Base-by-base conservation (phyloP, 257 asterid genomes). In the Plantago major region DNA sequence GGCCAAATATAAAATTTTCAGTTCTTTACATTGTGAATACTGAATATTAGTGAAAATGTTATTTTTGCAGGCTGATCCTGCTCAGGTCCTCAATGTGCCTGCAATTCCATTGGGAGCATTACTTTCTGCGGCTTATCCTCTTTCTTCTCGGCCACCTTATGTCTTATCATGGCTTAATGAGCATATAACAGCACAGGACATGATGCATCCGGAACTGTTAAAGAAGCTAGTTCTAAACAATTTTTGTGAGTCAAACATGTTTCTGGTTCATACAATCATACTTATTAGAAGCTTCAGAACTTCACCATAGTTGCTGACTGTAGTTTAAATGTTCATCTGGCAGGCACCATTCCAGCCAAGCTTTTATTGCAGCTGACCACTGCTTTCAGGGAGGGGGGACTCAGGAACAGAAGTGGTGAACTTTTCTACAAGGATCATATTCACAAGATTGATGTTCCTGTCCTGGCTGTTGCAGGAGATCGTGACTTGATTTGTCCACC, bases 151-250 rank as follows among this genome's bases (percentile, higher is more conserved):
- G 37, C 97, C 97, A 5, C 97, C 97, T 69, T 93, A 78, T 71
- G 89, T 81, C 67, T 76, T 89, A 57, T 79, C 97, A 52, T 89
- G 95, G 97, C 77, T 93, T 65, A 90, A 87, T 78, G 91, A 85
- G 74, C 67, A 84, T 71, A 89, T 93, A 76, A 83, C 99, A 10
- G 96, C 99, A 56, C 76, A 84, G 74, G 96, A 93, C 70, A 93
- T 89, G 99, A 89, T 93, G 99, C 92, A 85, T 53, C 99, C 97
- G 3, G 97, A 93, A 71, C 76, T 89, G 55, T 73, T 93, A 67
- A 85, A 93, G 80, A 93, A 89, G 77, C 94, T 93, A 26, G 84
- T 93, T 64, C 79, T 87, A 42, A 93, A 89, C 70, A 93, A 85
- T 75, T 93, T 93, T 69, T 83, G 99, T 93, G 78, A 89, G 97